Evolutionary conservation across 176 grass and related monocot genomes (phyloP).

Genomic region (Pontederia paniculata): DNA sequence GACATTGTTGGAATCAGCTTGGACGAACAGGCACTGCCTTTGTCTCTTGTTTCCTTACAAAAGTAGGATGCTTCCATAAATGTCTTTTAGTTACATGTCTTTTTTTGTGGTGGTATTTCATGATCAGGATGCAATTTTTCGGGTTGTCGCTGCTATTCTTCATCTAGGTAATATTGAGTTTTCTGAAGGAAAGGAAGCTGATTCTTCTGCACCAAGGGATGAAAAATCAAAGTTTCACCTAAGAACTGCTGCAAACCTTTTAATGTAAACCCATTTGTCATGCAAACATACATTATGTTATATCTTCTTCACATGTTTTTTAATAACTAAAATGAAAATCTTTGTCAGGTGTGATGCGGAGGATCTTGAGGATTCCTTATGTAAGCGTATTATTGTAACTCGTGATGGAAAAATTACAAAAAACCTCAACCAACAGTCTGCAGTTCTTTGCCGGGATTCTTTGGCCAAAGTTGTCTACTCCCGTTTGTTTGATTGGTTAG

Average conservation of each 20-base stretch:
- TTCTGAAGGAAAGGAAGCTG: slow-evolving; percentile 68
- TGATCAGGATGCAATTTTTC: slow-evolving; percentile 84
- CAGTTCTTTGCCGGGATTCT: slow-evolving; percentile 74
- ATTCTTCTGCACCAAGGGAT: slow-evolving; percentile 83
- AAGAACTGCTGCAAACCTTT: slow-evolving; percentile 81
- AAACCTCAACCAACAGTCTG: slow-evolving; percentile 60
- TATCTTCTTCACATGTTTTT: background rate
- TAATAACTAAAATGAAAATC: slow-evolving; percentile 9
- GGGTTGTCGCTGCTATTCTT: slow-evolving; percentile 96
- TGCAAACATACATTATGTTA: slow-evolving; percentile 12
- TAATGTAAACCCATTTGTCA: slow-evolving; percentile 48
- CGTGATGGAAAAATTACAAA: slow-evolving; percentile 94
- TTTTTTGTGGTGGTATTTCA: slow-evolving; percentile 17
- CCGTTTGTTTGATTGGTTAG: slow-evolving; percentile 92
- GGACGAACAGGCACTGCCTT: slow-evolving; percentile 70
- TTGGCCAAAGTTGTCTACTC: slow-evolving; percentile 93
- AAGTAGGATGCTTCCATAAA: slow-evolving; percentile 8
- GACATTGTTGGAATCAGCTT: slow-evolving; percentile 81
- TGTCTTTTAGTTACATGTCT: slow-evolving; percentile 12
- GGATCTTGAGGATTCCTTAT: slow-evolving; percentile 81
- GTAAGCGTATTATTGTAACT: slow-evolving; percentile 83
- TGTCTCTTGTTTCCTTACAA: slow-evolving; percentile 5
- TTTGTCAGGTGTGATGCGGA: slow-evolving; percentile 63
- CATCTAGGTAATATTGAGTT: slow-evolving; percentile 94
- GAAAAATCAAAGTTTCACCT: slow-evolving; percentile 84